These are phyloP conservation scores for Calycina herbarum DNA, from an alignment of 2,329 filamentous ascomycete species.

Conservation along the genomic window DNA sequence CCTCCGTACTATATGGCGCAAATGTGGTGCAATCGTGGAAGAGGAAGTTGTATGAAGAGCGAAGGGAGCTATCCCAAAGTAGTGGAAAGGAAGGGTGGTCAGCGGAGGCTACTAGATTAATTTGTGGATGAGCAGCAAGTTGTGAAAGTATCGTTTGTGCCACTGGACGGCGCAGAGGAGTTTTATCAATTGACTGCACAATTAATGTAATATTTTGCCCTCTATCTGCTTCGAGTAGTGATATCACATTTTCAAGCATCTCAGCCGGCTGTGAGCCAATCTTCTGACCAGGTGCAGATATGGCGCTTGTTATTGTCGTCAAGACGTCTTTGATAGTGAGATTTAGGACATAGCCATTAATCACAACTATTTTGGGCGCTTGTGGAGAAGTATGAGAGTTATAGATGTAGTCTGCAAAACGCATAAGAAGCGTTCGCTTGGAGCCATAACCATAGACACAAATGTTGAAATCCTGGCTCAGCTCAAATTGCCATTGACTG, in stretches of 20 bases:
- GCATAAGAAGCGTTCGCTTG: conserved; percentile 72
- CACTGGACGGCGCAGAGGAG: conserved; percentile 68
- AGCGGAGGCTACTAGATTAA: conserved; percentile 76
- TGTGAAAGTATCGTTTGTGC: conserved; percentile 73
- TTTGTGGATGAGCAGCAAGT: conserved; percentile 69
- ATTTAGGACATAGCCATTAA: conserved; percentile 79
- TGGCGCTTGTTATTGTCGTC: conserved; percentile 63
- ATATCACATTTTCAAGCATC: conserved; percentile 66
- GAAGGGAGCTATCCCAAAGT: conserved; percentile 86
- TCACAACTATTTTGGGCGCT: conserved; percentile 65
- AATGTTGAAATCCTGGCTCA: conserved; percentile 81
- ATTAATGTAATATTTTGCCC: conserved; percentile 60
- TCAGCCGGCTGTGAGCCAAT: conserved; percentile 56
- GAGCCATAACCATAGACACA: conserved; percentile 93
- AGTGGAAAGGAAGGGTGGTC: conserved; percentile 87
- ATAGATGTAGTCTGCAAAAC: conserved; percentile 73
- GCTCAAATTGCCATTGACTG: conserved; percentile 89
- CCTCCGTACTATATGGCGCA: conserved; percentile 67
- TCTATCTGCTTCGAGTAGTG: conserved; percentile 55
- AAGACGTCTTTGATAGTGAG: conserved; percentile 70
- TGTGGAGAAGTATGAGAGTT: conserved; percentile 38
- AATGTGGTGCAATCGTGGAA: conserved; percentile 97
- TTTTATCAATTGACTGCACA: conserved; percentile 84
- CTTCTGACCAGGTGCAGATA: conserved; percentile 48
- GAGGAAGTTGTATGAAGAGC: conserved; percentile 78